Conservation (phyloP, 75 land plant genomes). For the Pinus albicaulis region DNA sequence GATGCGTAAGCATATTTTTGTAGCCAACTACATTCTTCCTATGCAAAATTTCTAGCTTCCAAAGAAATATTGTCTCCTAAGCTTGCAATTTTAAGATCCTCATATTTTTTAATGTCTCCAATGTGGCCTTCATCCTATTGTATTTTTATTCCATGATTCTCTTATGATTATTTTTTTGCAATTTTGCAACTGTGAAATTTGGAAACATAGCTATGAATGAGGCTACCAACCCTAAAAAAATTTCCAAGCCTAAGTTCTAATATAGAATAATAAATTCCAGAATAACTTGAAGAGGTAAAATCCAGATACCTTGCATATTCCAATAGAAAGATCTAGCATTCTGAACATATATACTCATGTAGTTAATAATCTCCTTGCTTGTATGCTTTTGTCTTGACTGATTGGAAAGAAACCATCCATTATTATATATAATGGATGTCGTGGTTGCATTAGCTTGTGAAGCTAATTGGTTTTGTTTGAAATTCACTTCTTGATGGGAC, state of each 20-base stretch:
- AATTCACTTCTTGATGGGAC: slow-evolving; percentile 37
- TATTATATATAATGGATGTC: slow-evolving; percentile 45
- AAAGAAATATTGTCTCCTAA: slow-evolving; percentile 63
- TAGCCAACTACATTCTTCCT: slow-evolving; percentile 21
- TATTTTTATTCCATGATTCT: slow-evolving; percentile 63
- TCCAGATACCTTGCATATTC: slow-evolving; percentile 57
- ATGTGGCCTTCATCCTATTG: slow-evolving; percentile 57
- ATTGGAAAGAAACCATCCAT: slow-evolving; percentile 18
- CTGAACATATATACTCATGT: slow-evolving; percentile 56
- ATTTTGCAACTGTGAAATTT: slow-evolving; percentile 43
- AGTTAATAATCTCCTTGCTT: slow-evolving; percentile 60
- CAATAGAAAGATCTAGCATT: slow-evolving; percentile 39
- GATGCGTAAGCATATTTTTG: slow-evolving; percentile 9
- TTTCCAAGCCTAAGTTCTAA: slow-evolving; percentile 41
- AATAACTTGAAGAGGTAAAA: slow-evolving; percentile 40
- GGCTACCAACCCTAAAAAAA: slow-evolving; percentile 43
- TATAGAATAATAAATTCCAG: slow-evolving; percentile 54
- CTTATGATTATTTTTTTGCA: slow-evolving; percentile 42
- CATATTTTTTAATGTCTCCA: slow-evolving; percentile 64
- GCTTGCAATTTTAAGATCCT: slow-evolving; percentile 62
- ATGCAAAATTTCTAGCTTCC: slow-evolving; percentile 7
- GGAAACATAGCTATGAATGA: slow-evolving; percentile 36
- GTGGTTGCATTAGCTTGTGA: slow-evolving; percentile 32
- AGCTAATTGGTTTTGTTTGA: slow-evolving; percentile 29
- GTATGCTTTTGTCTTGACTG: slow-evolving; percentile 33